Percentiles rank a stretch among this genome's conserved stretches.
Conservation (phyloP, 495 filamentous ascomycete genomes). For the Aspergillus bertholletiae region DNA sequence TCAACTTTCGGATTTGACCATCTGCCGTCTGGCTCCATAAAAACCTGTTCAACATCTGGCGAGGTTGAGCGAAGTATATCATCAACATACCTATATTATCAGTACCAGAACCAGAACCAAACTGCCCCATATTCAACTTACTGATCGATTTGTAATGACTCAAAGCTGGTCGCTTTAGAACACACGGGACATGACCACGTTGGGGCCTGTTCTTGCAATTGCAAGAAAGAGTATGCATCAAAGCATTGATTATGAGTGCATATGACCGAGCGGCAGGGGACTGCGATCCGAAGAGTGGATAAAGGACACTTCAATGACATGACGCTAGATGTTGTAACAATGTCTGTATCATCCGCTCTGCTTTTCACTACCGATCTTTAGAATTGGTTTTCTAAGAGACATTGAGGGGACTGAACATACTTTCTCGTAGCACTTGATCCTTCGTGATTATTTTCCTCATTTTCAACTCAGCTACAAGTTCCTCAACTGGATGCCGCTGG, state of each 20-base stretch:
- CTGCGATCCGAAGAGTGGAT: conserved; percentile 73
- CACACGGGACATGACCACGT: conserved; percentile 95
- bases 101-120: neutral
- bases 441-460: conserved; percentile 69
- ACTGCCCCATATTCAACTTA: conserved; percentile 39
- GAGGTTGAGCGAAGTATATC: conserved; percentile 76
- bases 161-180: conserved; percentile 76
- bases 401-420: conserved; percentile 48
- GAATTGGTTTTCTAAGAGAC: neutral
- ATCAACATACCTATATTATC: conserved; percentile 69
- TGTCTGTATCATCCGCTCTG: conserved; percentile 81
- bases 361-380: conserved; percentile 58
- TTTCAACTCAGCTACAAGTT: conserved; percentile 66
- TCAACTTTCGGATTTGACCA: conserved; percentile 59
- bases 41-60: conserved; percentile 72
- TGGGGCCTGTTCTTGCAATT: conserved; percentile 91
- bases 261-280: conserved; percentile 72
- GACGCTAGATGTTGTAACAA: conserved; percentile 78
- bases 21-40: conserved; percentile 79
- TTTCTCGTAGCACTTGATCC: conserved; percentile 76
- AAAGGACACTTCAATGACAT: conserved; percentile 92
- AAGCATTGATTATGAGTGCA: conserved; percentile 95
- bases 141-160: conserved; percentile 82
- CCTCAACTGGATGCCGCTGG: conserved; percentile 63
- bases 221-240: conserved; percentile 88